Evolutionary conservation across 495 filamentous ascomycete genomes (phyloP), one percentile per base, ranked within the genome.

Genomic region (Annulohypoxylon moriforme): DNA sequence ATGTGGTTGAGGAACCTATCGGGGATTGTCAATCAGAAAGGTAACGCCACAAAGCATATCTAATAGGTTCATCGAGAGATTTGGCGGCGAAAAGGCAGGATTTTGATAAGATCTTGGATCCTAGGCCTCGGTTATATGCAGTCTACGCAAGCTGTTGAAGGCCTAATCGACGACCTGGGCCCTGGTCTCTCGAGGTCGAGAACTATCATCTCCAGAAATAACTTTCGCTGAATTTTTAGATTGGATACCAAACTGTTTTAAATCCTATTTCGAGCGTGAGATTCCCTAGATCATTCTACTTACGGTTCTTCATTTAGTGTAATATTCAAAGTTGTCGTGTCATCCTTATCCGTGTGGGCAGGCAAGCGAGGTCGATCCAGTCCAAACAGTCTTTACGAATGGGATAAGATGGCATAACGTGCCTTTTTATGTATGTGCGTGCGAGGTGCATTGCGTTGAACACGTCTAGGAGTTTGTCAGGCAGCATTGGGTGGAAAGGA

Each of bases 341-440:
- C 25, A n/a, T 29, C 49, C 14, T 20, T 29, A 25, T 53, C 18
- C 46, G 3, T 22, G 46, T 49, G 18, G 20, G 20, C 22, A 47
- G 8, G 20, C 42, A 47, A 20, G 42, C 10, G 25, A 24, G 22
- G 18, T 49, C 46, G 20, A 49, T 49, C 46, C 25, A 29, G 11
- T 11, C 22, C 25, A 14, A 11, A 29, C 29, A 11, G 44, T 42
- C 22, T 13, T 24, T 31, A 31, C 24, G 49, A 49, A 25, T 25
- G 22, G 46, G 20, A 49, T 49, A 11, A 22, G 46, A 24, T 49
- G 20, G 18, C 46, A 24, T 49, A 22, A 49, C 46, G 46, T 49
- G 46, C 46, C 46, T 49, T 8, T 49, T 25, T 49, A 49, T 49
- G 46, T 49, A 49, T 49, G 46, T 49, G 11, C 20, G 40, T 44